Evolutionary conservation across 371 early-diverging fungal genomes (phyloP), one percentile per base, ranked within the genome.

Genomic region (Lichtheimia ramosa): DNA sequence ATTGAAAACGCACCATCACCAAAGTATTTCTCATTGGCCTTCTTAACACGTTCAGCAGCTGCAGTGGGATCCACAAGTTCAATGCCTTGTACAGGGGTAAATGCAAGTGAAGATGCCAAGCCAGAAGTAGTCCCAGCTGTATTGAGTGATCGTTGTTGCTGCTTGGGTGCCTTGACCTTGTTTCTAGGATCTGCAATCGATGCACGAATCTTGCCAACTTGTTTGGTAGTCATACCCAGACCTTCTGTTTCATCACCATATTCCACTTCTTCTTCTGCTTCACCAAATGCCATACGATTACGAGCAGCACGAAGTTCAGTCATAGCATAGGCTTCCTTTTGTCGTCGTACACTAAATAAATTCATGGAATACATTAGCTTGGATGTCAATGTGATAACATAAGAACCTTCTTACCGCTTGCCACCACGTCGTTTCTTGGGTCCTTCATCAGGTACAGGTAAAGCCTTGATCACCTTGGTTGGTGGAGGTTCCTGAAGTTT

Each of bases 71-170:
- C 95, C 25, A 89, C 86, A 24, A 98, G 71, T 69, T 97, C 97
- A 68, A 98, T 89, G 54, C 97, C 97, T 71, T 98, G 96, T 12
- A 93, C 92, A 10, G 97, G 97, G 3, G 97, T 98, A 62, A 98
- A 96, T 3, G 97, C 91, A 5, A 98, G 75, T 3, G 96, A 95
- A 0, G 95, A 87, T 0, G 96, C 87, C 39, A 96, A 77, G 6
- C 98, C 98, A 16, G 96, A 93, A 3, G 89, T 84, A 14, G 76
- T 63, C 16, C 83, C 81, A 48, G 68, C 61, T 16, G 62, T 63
- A 48, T 43, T 63, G 50, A 56, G 70, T 50, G 72, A 72, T 62
- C 80, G 81, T 43, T 54, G 54, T 13, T 55, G 56, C 12, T 55
- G 42, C 21, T 46, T 46, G 59, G 89, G 83, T 65, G 87, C 73